Evolutionary conservation across 83 land plant genomes (phyloP).

Genomic region (Picea engelmannii): DNA sequence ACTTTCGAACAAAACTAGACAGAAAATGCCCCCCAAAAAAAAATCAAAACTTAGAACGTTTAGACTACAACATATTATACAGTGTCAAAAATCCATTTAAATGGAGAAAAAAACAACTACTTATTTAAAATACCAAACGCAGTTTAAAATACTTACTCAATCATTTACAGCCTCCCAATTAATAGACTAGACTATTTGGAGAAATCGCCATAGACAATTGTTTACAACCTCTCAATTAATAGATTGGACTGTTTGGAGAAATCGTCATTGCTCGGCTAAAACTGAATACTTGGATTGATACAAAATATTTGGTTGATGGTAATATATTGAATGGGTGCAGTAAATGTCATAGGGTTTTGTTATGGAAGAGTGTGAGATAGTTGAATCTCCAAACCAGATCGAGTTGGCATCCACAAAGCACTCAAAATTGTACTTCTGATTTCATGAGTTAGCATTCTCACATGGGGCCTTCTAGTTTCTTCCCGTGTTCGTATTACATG

Average conservation of each 20-base stretch:
- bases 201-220: no score
- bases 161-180: no score
- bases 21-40: no score
- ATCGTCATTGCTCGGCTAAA: slow-evolving; percentile 53
- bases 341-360: slow-evolving; percentile 48
- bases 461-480: slow-evolving; percentile 82
- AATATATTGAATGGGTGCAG: slow-evolving; percentile 73
- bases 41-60: no score
- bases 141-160: no score
- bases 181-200: no score
- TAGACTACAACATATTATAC: no score
- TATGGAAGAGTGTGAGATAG: slow-evolving; percentile 74
- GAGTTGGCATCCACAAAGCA: slow-evolving; percentile 95
- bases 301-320: slow-evolving; percentile 72
- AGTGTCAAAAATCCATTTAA: no score
- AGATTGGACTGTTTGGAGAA: slow-evolving; percentile 66
- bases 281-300: slow-evolving; percentile 19
- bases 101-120: no score
- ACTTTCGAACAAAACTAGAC: no score
- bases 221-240: no score
- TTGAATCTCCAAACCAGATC: slow-evolving; percentile 62
- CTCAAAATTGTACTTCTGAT: slow-evolving; percentile 93
- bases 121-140: no score
- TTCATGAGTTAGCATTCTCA: slow-evolving; percentile 94
- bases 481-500: slow-evolving; percentile 85